Base-by-base conservation (phyloP, 345 rosid genomes). In the Citrus sinensis region DNA sequence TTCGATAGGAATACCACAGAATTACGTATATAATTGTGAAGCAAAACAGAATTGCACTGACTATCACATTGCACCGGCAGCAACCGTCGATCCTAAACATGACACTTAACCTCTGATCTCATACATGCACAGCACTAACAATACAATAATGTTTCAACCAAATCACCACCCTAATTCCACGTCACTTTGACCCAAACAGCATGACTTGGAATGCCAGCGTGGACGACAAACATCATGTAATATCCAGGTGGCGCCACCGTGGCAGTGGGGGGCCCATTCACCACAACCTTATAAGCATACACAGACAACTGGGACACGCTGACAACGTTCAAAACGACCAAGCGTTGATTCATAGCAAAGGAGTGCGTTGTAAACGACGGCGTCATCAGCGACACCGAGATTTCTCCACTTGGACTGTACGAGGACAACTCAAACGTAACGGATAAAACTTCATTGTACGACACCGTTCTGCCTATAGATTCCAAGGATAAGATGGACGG, bases 361-460 rank as follows among this genome's bases (percentile, higher is more conserved):
- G 95, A 90, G 81, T 93, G 97, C 22, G 97, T 93, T 16, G 82
- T 84, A 61, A 93, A 93, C 80, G 95, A 82, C 82, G 95, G 92
- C 64, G 88, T 76, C 24, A 90, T 64, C 7, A 93, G 82, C 84
- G 78, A 74, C 6, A 91, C 92, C 1, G 80, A 78, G 0, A 89
- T 64, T 67, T 71, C 76, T 27, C 13, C 56, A 6, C 25, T 80
- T 9, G 80, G 77, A 0, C 73, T 78, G 70, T 76, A 75, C 71
- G 81, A 34, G 49, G 87, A 42, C 54, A 89, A 34, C 74, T 67
- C 75, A 61, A 89, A 87, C 2, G 86, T 87, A 8, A 94, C 82
- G 1, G 87, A 66, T 70, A 91, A 85, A 10, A 7, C 46, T 62
- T 88, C 67, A 16, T 77, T 79, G 46, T 81, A 86, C 65, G 80